phyloP scores from a whole-genome alignment of 1,284 basidiomycete genomes.

The Trametes polyzona region DNA sequence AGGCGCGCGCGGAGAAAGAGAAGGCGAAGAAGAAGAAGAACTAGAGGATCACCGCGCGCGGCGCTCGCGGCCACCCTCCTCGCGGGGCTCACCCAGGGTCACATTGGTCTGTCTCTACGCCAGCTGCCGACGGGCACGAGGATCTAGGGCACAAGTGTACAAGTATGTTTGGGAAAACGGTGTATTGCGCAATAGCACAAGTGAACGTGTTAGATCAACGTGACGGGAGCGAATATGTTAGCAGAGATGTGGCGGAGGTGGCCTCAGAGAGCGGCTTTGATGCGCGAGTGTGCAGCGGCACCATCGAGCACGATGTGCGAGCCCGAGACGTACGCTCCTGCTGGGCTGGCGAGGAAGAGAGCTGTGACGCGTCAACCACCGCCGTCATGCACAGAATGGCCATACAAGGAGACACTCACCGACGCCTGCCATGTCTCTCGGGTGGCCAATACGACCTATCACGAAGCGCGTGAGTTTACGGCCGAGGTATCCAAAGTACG shows the following conservation, averaged over 20 bases:
- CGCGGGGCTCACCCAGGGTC: no score
- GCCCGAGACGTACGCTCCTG: conserved; percentile 76
- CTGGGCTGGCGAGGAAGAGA: conserved; percentile 75
- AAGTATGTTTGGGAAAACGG: conserved; percentile 2
- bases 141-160: neutral
- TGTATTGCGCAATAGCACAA: no score
- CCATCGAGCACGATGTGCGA: conserved; percentile 75
- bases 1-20: conserved; percentile 42
- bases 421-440: conserved; percentile 78
- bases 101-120: no score
- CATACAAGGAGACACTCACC: conserved; percentile 31
- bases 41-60: neutral
- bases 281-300: conserved; percentile 40
- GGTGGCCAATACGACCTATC: conserved; percentile 66
- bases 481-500: neutral
- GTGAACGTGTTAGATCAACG: no score
- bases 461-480: neutral
- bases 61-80: no score
- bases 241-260: no score
- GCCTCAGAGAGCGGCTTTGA: conserved; percentile 18
- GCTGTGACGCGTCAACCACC: no score
- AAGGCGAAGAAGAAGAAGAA: conserved; percentile 35
- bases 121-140: neutral
- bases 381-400: no score
- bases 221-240: no score